These are phyloP conservation scores for Catenaria anguillulae DNA, from an alignment of 371 early-diverging fungal genomes.

Conservation along the genomic window DNA sequence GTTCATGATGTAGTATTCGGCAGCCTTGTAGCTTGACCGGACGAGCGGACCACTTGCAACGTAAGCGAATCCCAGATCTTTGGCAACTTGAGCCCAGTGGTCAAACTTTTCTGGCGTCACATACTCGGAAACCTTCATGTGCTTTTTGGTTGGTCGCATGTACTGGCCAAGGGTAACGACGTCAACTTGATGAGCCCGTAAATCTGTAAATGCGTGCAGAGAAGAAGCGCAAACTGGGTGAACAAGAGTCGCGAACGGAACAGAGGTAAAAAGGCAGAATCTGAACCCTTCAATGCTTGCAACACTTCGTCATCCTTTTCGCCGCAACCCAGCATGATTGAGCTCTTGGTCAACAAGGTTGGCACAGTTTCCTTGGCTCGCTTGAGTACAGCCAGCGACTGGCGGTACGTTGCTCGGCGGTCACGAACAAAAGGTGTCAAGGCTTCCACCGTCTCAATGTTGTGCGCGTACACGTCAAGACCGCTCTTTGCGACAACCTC, in stretches of 20 bases:
- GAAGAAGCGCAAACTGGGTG: no score
- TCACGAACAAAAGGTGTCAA: constrained; percentile 86
- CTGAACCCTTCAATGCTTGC: constrained; percentile 59
- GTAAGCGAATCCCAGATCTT: constrained; percentile 82
- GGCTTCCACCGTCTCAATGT: constrained; percentile 90
- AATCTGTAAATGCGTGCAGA: constrained; percentile 29
- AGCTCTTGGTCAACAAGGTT: constrained; percentile 80
- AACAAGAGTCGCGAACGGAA: no score
- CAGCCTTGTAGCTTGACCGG: constrained; percentile 91
- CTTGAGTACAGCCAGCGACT: constrained; percentile 73
- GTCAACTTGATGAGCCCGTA: constrained; percentile 77
- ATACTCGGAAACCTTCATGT: constrained; percentile 92
- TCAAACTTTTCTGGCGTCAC: constrained; percentile 86
- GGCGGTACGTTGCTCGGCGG: constrained; percentile 81
- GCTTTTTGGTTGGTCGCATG: constrained; percentile 96
- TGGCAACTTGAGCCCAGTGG: constrained; percentile 70
- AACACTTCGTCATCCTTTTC: constrained; percentile 87
- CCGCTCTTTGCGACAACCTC: constrained; percentile 73
- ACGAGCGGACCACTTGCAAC: constrained; percentile 93
- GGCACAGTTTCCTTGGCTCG: constrained; percentile 71
- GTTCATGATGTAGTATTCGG: constrained; percentile 90
- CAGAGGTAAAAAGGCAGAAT: no score
- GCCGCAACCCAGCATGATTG: constrained; percentile 95
- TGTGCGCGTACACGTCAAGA: constrained; percentile 95
- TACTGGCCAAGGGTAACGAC: constrained; percentile 96